Base-by-base conservation (phyloP, 768 basidiomycete species). In the Glaciozyma martinii region DNA sequence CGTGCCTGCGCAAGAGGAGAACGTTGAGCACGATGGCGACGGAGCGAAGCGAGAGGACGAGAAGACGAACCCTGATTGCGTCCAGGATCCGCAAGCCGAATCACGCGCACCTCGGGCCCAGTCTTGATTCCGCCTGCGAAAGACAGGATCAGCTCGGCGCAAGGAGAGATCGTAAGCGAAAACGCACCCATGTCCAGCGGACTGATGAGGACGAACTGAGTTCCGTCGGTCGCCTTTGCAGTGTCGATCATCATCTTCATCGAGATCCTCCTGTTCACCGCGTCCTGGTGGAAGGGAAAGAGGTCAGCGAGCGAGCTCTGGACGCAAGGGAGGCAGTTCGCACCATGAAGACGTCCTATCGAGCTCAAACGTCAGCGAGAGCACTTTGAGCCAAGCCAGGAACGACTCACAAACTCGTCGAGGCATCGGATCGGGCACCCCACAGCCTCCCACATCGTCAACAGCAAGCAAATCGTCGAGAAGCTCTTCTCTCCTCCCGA, bases 211-310 rank as follows among this genome's bases (percentile, higher is more conserved):
- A 98, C 84, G 74, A 90, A 94, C 76, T 98, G 94, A 72, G 89
- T 91, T 77, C 85, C 84, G 76, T 90, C 85, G 10, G 87, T 13
- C 83, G 23, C 81, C 71, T 88, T 90, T 12, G 93, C 93, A 3
- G 88, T 89, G 32, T 92, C 90, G 68, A 93, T 88, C 84, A 97
- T 88, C 88, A 94, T 91, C 77, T 85, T 89, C 86, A 94, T 95
- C 66, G 88, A 88, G 73, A 94, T 87, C 55, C 86, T 85, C 25
- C 95, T 84, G 66, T 79, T 79, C 54, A 75, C 74, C 15, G 72
- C 71, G 65, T 79, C 79, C 75, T 93, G 90, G 89, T 68, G 57
- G 27, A 30, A 15, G 46, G 1, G 23, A 16, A 27, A 13, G 53
- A 33, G 18, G 44, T 46, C 44, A 46, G 44, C 44, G 16, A 46